Evolutionary conservation across 73 alveolate species (phyloP).

Genomic region (Stentor coeruleus): DNA sequence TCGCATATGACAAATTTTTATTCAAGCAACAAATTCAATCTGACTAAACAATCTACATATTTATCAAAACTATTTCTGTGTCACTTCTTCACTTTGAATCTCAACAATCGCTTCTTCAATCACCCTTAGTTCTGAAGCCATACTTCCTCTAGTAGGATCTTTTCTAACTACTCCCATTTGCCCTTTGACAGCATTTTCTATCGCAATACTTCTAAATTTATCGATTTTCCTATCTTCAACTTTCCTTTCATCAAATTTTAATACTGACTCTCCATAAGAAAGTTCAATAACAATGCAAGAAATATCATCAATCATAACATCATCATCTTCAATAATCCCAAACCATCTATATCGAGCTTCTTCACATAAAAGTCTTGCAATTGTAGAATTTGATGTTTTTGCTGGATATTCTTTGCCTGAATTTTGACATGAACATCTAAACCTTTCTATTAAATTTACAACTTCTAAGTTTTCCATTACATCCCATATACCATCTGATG

Average conservation of each 20-base stretch:
- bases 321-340: constrained; percentile 13
- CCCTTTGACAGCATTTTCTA: neutral
- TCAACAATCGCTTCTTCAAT: neutral
- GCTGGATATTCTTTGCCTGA: neutral
- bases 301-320: constrained; percentile 31
- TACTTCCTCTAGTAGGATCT: neutral
- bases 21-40: no score
- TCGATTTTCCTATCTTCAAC: neutral
- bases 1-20: no score
- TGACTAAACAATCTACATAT: no score
- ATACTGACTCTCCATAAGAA: neutral
- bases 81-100: neutral
- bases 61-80: no score
- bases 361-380: constrained; percentile 26
- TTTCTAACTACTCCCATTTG: neutral
- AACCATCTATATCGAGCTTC: constrained; percentile 25
- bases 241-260: neutral
- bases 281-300: constrained; percentile 21
- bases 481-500: constrained; percentile 53
- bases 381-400: neutral
- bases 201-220: neutral
- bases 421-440: neutral
- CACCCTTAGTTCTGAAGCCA: neutral
- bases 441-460: constrained; percentile 5
- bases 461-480: constrained; percentile 28